Base-by-base conservation (phyloP, 345 rosid species). In the Bretschneidera sinensis region DNA sequence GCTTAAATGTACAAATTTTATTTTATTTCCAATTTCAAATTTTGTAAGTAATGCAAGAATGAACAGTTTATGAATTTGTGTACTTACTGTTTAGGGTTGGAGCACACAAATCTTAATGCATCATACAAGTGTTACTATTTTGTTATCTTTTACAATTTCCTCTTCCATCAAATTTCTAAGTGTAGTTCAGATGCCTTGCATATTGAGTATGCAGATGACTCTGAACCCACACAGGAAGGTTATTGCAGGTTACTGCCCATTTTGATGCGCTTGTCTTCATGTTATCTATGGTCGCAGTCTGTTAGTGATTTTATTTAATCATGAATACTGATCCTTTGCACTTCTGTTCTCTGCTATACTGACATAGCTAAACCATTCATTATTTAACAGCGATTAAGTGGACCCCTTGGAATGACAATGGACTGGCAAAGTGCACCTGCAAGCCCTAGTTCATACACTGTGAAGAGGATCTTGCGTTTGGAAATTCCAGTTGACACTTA, bases 381-480 rank as follows among this genome's bases (percentile, higher is more conserved):
- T 48, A 33, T 17, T 25, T 66, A 21, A 70, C 84, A 94, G 99
- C 85, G 97, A 81, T 59, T 86, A 65, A 76, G 89, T 66, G 91
- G 95, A 54, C 87, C 82, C 33, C 86, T 82, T 65, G 99, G 99
- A 65, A 90, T 94, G 97, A 84, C 92, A 24, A 94, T 94, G 97
- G 99, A 94, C 71, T 94, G 99, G 99, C 97, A 94, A 82, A 85
- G 96, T 59, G 95, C 88, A 13, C 92, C 95, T 63, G 85, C 99
- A 56, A 94, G 99, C 70, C 97, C 97, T 63, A 88, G 96, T 67
- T 78, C 97, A 24, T 94, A 72, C 75, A 83, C 96, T 9, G 87
- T 94, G 69, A 90, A 90, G 82, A 90, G 97, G 78, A 88, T 90
- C 67, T 69, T 94, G 84, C 96, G 97, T 54, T 80, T 94, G 84